These are phyloP conservation scores for Sideroxylon spinosum DNA, from an alignment of 179 eudicot species.

Conservation along the genomic window DNA sequence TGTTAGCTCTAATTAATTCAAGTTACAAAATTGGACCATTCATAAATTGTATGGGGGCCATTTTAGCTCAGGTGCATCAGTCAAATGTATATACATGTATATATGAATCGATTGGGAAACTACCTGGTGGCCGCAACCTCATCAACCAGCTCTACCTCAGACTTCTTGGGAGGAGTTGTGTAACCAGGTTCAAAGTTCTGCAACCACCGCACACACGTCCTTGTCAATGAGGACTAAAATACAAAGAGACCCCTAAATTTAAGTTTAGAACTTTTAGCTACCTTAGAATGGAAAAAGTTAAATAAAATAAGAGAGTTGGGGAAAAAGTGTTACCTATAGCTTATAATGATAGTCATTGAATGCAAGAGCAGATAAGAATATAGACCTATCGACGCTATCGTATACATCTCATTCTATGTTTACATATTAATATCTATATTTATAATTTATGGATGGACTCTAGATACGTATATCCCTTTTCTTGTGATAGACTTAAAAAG, in stretches of 20 bases:
- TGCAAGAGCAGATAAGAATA: slow-evolving; percentile 4
- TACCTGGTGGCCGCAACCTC: slow-evolving; percentile 63
- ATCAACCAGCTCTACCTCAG: slow-evolving; percentile 30
- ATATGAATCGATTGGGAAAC: too few relatives aligned
- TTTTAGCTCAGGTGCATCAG: too few relatives aligned
- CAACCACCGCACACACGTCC: slow-evolving; percentile 20
- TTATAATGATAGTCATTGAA: slow-evolving; percentile 10
- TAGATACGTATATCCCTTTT: neutral
- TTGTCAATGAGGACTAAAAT: slow-evolving; percentile 6
- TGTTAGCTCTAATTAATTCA: too few relatives aligned
- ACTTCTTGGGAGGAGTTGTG: slow-evolving; percentile 54
- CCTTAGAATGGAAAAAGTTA: neutral
- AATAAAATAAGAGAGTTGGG: neutral
- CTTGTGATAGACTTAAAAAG: neutral
- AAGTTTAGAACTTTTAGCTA: neutral
- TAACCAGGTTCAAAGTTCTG: slow-evolving; percentile 89
- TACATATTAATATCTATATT: neutral
- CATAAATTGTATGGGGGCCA: neutral
- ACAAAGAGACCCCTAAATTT: neutral
- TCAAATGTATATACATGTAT: neutral
- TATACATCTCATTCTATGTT: neutral
- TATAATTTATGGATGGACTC: too few relatives aligned
- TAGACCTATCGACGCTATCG: too few relatives aligned
- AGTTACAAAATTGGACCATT: too few relatives aligned
- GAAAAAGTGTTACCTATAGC: slow-evolving; percentile 7